Base-by-base conservation (phyloP, 2,329 filamentous ascomycete genomes). In the Nothopassalora personata region DNA sequence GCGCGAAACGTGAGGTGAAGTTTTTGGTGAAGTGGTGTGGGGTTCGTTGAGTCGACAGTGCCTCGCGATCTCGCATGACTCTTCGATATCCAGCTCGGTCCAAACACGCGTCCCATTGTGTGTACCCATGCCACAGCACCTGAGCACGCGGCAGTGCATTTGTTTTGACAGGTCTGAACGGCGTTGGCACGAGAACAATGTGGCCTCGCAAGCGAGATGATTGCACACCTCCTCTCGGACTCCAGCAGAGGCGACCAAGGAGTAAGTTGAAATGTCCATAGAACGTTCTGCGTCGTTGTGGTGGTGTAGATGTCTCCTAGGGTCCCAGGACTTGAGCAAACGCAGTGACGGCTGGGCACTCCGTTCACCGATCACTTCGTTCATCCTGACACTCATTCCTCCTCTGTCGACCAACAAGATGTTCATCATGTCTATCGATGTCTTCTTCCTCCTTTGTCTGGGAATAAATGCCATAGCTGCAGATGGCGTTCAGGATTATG, bases 401-500 rank as follows among this genome's bases (percentile, higher is more conserved):
- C 36, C 15, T 43, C 36, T n/a, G 13, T 43, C 15, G 13, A 4
- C 36, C 15, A 3, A 15, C 11, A 43, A 43, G 36, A 50, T 3
- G 23, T 53, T 28, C 3, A 55, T 5, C 27, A 60, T 58, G 53
- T 51, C 51, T 11, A 45, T 31, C 48, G 48, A 28, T 28, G 43
- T 33, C 36, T 9, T 60, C 10, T 23, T 43, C 30, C 30, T 59
- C 27, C 23, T 60, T 9, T 39, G 45, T 48, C 47, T 62, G 23
- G 51, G 28, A 1, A 47, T 60, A 3, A 13, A 39, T 27, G 43
- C 55, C 15, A 53, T 53, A 7, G 31, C 53, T 19, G 54, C 53
- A 15, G 53, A 56, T 47, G 58, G 56, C 34, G 23, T 49, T 5
- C 45, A 56, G 13, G 56, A 63, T 28, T 67, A 59, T 33, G 65